These are phyloP conservation scores for Phytophthora constricta DNA, from an alignment of 352 stramenopile genomes.

Conservation along the genomic window DNA sequence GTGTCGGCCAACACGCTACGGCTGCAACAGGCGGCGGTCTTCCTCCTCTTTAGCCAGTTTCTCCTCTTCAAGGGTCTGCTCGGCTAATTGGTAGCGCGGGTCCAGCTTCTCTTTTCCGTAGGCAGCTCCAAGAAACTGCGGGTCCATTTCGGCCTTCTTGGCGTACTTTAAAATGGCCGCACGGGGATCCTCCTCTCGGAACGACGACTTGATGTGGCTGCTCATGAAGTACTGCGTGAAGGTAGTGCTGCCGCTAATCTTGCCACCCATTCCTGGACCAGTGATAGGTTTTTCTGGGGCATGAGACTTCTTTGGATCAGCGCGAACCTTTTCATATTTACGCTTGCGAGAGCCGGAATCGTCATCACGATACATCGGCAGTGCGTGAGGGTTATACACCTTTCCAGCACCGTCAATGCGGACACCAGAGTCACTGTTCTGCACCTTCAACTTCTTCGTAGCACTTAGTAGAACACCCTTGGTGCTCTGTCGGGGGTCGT, in stretches of 20 bases:
- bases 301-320: constrained; percentile 78
- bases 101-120: constrained; percentile 79
- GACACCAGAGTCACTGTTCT: constrained; percentile 58
- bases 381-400: constrained; percentile 77
- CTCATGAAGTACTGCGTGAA: constrained; percentile 92
- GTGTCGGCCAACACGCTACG: constrained; percentile 35
- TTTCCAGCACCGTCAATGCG: constrained; percentile 75
- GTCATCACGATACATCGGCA: constrained; percentile 87
- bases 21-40: constrained; percentile 68
- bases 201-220: constrained; percentile 85
- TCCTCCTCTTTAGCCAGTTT: constrained; percentile 81
- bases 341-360: constrained; percentile 60
- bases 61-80: constrained; percentile 84
- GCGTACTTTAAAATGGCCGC: constrained; percentile 90
- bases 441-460: constrained; percentile 79
- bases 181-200: constrained; percentile 85
- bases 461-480: constrained; percentile 85
- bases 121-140: constrained; percentile 68
- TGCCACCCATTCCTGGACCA: constrained; percentile 76
- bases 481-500: constrained; percentile 70
- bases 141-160: constrained; percentile 71
- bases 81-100: constrained; percentile 70
- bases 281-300: constrained; percentile 79
- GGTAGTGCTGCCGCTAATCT: constrained; percentile 80
- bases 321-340: constrained; percentile 72